These are phyloP conservation scores for Bisporella sp. DNA, from an alignment of 2,329 filamentous ascomycete species.

Conservation along the genomic window DNA sequence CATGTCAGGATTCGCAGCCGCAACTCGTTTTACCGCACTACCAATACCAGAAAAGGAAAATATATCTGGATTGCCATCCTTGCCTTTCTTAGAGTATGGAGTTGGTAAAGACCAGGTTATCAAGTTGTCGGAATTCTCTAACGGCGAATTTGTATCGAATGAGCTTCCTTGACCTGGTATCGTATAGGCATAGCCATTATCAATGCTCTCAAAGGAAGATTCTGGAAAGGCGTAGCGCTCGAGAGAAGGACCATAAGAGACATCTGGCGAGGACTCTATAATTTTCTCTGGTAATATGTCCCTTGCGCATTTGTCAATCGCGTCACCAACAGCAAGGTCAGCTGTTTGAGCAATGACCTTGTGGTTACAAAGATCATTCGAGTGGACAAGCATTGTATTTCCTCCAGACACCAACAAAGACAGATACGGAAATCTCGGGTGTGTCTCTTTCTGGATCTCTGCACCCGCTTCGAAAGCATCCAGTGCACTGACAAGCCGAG, in stretches of 20 bases:
- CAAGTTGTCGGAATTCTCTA: slow-evolving; percentile 47
- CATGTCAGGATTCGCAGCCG: slow-evolving; percentile 37
- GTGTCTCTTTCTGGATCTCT: neutral
- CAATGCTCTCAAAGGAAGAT: slow-evolving; percentile 28
- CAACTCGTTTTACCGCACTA: slow-evolving; percentile 54
- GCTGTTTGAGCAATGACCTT: slow-evolving; percentile 62
- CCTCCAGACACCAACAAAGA: slow-evolving; percentile 87
- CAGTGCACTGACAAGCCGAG: slow-evolving; percentile 65
- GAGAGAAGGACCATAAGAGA: slow-evolving; percentile 75
- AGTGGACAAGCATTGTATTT: slow-evolving; percentile 81
- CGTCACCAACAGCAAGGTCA: slow-evolving; percentile 87
- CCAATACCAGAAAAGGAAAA: slow-evolving; percentile 73
- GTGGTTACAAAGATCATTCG: slow-evolving; percentile 61
- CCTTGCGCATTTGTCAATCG: slow-evolving; percentile 81
- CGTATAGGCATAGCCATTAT: neutral
- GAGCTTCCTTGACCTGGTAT: neutral
- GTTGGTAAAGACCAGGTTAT: slow-evolving; percentile 61
- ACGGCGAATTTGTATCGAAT: slow-evolving; percentile 30
- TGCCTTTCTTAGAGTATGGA: slow-evolving; percentile 35
- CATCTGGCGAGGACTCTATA: slow-evolving; percentile 47
- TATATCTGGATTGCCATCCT: slow-evolving; percentile 14
- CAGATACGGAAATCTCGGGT: slow-evolving; percentile 72
- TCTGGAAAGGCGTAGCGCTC: slow-evolving; percentile 71
- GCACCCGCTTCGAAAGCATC: slow-evolving; percentile 17
- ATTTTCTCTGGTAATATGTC: slow-evolving; percentile 59